phyloP scores from a whole-genome alignment of 2,329 filamentous ascomycete species.

The Sarocladium oryzae region DNA sequence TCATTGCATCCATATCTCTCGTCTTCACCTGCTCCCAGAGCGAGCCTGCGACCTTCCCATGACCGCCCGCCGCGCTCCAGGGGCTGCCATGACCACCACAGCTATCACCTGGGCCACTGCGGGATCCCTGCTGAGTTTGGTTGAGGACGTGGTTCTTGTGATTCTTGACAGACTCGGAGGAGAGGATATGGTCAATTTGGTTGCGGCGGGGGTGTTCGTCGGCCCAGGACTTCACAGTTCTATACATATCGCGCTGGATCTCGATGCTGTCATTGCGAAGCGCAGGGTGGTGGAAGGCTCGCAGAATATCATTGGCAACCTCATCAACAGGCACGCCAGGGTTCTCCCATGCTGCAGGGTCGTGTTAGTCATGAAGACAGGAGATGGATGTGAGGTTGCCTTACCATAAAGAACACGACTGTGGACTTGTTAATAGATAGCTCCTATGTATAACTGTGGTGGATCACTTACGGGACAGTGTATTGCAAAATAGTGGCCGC shows the following conservation, averaged over 20 bases:
- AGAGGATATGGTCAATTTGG: conserved; percentile 68
- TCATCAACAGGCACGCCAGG: conserved; percentile 74
- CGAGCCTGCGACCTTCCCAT: conserved; percentile 52
- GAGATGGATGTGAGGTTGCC: not conserved
- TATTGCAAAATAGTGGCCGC: conserved; percentile 77
- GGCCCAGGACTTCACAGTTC: conserved; percentile 76
- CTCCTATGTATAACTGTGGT: not conserved
- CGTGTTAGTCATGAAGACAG: not conserved
- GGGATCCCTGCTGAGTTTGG: conserved; percentile 22
- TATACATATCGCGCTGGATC: conserved; percentile 84
- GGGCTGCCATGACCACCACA: conserved; percentile 33
- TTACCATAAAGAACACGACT: conserved; percentile 69
- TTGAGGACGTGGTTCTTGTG: conserved; percentile 70
- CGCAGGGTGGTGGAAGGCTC: conserved; percentile 86
- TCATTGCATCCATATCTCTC: conserved; percentile 50
- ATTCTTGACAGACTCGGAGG: conserved; percentile 72
- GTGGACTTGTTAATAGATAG: conserved; percentile 6
- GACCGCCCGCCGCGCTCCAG: conserved; percentile 38
- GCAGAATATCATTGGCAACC: conserved; percentile 73
- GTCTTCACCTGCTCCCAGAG: conserved; percentile 57
- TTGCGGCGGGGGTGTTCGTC: conserved; percentile 60
- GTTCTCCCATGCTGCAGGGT: conserved; percentile 66
- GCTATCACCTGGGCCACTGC: conserved; percentile 27
- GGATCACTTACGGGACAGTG: conserved; percentile 60
- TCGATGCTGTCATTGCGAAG: conserved; percentile 69